Evolutionary conservation across 306 rosid species (phyloP), one percentile per base, ranked within the genome.

Genomic region (Spatholobus suberectus): DNA sequence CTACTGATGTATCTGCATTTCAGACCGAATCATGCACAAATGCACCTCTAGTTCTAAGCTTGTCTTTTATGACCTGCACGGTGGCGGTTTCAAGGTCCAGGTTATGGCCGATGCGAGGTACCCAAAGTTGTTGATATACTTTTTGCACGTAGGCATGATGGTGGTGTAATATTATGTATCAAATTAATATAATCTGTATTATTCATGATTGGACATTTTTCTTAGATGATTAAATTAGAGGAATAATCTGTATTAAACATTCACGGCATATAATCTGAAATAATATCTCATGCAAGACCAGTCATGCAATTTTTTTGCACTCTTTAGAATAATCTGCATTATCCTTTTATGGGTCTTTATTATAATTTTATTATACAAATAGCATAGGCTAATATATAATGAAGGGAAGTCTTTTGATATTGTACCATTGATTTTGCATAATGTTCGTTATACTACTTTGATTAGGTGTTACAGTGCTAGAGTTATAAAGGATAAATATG

Each of bases 91-190:
- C 77, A 91, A 93, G 77, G 94, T 91, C 62, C 97, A 93, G 87
- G 96, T 93, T 40, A 90, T 93, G 94, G 89, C 94, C 12, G 96
- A 91, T 89, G 91, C 90, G 66, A 91, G 96, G 97, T 93, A 86
- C 59, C 8, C 68, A 24, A n/a, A 2, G n/a, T 20, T 44, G 62
- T 15, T 70, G 12, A 24, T 62, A 24, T 40, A 18, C 15, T 17
- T 70, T 59, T 26, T 59, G 20, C 41, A 4, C 63, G 13, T n/a
- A 13, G 70, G 49, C 70, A 74, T 38, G 38, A 66, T 52, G 69
- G 41, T 26, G 17, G 35, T 35, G 0, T 57, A 46, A 41, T 5
- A 2, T 40, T 6, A 29, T 43, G n/a, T 37, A 47, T 40, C 4
- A 26, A 71, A 34, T 44, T 59, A 46, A 23, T 37, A 21, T 29